Evolutionary conservation across 257 asterid species (phyloP), one percentile per base, ranked within the genome.

Genomic region (Cruciata laevipes): DNA sequence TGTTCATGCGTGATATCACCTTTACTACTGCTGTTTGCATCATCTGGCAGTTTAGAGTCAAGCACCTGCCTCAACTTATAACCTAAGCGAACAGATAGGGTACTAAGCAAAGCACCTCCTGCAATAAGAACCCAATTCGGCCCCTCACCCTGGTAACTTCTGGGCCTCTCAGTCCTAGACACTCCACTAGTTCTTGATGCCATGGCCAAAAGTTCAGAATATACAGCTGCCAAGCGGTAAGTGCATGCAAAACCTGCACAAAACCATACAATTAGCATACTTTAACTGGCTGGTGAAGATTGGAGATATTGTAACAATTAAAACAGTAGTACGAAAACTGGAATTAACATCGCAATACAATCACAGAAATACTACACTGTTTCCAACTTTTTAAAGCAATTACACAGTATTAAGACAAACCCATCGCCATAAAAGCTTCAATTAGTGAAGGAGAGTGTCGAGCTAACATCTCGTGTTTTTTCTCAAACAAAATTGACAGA

Each of bases 51-150:
- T 69, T 81, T 88, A 67, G 83, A 76, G 74, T 90, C 96, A 64
- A 80, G 80, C 70, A 79, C 82, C 79, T 86, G 96, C 83, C 88
- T 88, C 81, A 90, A 81, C 83, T 86, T 90, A 77, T 77, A 90
- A 55, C 96, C 97, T 33, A 90, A 80, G 76, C 86, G 95, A 74
- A 90, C 65, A 14, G 96, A 86, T 74, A 90, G 69, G 30, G 90
- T 86, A 78, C 96, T 88, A 67, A 90, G 73, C 72, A 90, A 74
- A 60, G 95, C 95, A 76, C 92, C 83, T 49, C 96, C 96, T 17
- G 92, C 96, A 75, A 90, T 83, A 69, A 90, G 75, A 74, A 90
- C 69, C 97, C 97, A 90, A 65, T 90, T 88, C 5, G 92, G 85
- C 52, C 95, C 90, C 75, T 88, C 90, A 30, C 81, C 79, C 66